phyloP scores from a whole-genome alignment of 768 basidiomycete species.

The Boletus rubroflammeus region DNA sequence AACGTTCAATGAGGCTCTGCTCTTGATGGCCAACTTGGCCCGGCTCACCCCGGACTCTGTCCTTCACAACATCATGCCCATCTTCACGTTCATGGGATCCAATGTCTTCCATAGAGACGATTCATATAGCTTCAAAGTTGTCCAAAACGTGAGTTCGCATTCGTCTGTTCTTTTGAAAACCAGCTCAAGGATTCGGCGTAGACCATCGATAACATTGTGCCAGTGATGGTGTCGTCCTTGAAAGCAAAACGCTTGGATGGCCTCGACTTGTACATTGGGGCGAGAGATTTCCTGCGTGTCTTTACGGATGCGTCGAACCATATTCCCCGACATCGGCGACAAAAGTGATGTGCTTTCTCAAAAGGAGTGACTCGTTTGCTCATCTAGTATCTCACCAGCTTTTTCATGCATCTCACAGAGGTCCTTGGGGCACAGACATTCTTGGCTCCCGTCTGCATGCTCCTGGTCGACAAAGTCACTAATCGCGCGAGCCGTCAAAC shows the following conservation, averaged over 20 bases:
- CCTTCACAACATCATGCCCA: constrained; percentile 92
- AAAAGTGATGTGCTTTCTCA: constrained; percentile 54
- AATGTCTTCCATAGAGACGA: constrained; percentile 97
- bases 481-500: constrained; percentile 66
- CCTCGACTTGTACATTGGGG: constrained; percentile 61
- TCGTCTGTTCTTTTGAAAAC: background rate
- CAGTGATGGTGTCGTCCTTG: constrained; percentile 84
- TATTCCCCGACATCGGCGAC: constrained; percentile 88
- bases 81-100: constrained; percentile 99
- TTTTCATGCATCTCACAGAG: constrained; percentile 84
- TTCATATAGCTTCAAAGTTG: constrained; percentile 90
- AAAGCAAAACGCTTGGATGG: constrained; percentile 50
- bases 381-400: constrained; percentile 45
- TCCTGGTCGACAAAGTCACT: constrained; percentile 75
- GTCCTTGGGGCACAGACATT: constrained; percentile 80
- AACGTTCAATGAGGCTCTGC: constrained; percentile 87
- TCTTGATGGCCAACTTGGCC: constrained; percentile 82
- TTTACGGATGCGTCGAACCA: constrained; percentile 93
- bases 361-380: background rate
- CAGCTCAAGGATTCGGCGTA: constrained; percentile 27
- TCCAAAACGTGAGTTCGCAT: constrained; percentile 67
- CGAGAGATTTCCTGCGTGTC: constrained; percentile 80
- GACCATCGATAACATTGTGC: constrained; percentile 93
- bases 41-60: constrained; percentile 86
- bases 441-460: constrained; percentile 76